Percentiles rank a stretch among this genome's conserved stretches.
Evolutionary conservation across 768 basidiomycete genomes (phyloP).

Genomic region (Clitopilus hobsonii): DNA sequence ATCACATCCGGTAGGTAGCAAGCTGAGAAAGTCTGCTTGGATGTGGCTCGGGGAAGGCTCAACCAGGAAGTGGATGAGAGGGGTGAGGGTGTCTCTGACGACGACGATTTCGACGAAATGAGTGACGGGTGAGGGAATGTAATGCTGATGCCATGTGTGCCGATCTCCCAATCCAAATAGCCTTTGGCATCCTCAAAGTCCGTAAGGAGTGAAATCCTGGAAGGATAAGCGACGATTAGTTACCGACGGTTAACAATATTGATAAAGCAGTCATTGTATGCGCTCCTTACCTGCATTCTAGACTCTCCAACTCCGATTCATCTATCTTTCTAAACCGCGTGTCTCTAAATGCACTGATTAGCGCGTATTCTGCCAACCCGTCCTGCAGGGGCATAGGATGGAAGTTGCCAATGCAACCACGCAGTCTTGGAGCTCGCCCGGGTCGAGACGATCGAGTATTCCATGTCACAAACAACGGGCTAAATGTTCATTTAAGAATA

Average conservation of each 20-base stretch:
- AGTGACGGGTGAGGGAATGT: constrained; percentile 78
- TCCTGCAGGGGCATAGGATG: constrained; percentile 66
- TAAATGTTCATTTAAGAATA: constrained; percentile 19
- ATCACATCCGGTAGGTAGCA: constrained; percentile 94
- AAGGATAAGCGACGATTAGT: neutral
- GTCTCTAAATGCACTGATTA: constrained; percentile 89
- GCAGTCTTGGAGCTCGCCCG: constrained; percentile 57
- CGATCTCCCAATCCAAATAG: constrained; percentile 92
- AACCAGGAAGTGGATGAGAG: constrained; percentile 55
- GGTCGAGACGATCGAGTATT: constrained; percentile 64
- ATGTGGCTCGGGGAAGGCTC: constrained; percentile 45
- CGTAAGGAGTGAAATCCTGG: constrained; percentile 87
- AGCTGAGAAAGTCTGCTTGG: constrained; percentile 66
- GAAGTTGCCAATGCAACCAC: constrained; percentile 97
- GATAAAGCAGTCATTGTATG: neutral
- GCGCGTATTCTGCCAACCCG: constrained; percentile 85
- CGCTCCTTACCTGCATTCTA: constrained; percentile 74
- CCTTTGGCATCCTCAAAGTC: constrained; percentile 82
- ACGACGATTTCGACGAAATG: constrained; percentile 37
- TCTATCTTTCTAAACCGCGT: constrained; percentile 80
- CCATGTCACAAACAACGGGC: constrained; percentile 97
- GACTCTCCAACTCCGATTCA: constrained; percentile 64
- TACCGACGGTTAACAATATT: neutral
- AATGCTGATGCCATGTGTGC: constrained; percentile 89
- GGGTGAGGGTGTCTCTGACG: constrained; percentile 67